Conservation (phyloP, 108 stramenopile species). For the Cyclotella cryptica region DNA sequence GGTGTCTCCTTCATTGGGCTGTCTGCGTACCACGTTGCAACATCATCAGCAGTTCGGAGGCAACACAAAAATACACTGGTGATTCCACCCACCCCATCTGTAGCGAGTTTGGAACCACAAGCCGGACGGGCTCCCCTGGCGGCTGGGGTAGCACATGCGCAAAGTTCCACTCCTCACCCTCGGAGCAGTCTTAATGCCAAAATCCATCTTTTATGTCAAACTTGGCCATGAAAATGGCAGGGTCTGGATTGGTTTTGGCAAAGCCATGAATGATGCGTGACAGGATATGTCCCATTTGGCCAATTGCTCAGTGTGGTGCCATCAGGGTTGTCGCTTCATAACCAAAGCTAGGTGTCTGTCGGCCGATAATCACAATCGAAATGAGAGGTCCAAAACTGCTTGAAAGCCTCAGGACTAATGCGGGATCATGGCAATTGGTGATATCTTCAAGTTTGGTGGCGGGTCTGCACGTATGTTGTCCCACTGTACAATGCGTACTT, state of each 20-base stretch:
- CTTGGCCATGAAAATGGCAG: slow-evolving; percentile 2
- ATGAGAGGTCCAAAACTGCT: slow-evolving; percentile 3
- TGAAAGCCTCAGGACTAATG: neutral
- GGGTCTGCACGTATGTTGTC: neutral
- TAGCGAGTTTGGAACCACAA: too few species aligned
- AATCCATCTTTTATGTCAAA: slow-evolving; percentile 8
- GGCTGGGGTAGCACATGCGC: neutral
- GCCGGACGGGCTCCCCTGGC: neutral
- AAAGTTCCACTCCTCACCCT: slow-evolving; percentile 14
- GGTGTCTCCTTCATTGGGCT: neutral
- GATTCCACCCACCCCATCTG: too few species aligned
- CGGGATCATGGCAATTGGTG: slow-evolving; percentile 5
- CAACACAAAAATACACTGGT: neutral
- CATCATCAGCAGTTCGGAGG: too few species aligned
- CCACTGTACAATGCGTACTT: neutral
- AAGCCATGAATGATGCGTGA: neutral
- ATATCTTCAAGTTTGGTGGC: neutral
- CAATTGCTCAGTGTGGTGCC: slow-evolving; percentile 2
- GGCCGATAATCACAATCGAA: neutral
- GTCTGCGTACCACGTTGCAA: neutral
- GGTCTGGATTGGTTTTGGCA: neutral
- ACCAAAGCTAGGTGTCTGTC: neutral
- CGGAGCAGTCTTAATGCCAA: neutral
- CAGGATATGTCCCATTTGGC: neutral
- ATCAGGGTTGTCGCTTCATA: neutral